Percentiles rank a stretch among this genome's conserved stretches.
These are phyloP conservation scores for Chalciporus sp. DNA, from an alignment of 1,284 basidiomycete genomes.

Conservation along the genomic window DNA sequence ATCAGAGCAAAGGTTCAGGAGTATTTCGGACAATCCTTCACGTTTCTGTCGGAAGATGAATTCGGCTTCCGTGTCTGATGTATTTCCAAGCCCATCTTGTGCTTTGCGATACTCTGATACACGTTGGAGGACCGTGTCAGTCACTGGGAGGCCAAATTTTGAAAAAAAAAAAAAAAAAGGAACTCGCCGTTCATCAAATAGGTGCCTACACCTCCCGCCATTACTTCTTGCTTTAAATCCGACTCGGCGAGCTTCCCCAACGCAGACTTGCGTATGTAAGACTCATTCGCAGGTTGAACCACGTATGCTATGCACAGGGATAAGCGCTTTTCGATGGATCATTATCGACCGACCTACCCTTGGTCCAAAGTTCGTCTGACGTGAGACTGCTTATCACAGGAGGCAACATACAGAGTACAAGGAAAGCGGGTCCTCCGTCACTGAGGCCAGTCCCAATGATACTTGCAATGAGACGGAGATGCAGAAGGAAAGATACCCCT, in stretches of 20 bases:
- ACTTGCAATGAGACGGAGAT: conserved; percentile 22
- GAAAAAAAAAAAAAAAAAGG: background rate
- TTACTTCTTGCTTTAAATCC: conserved; percentile 35
- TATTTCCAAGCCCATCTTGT: conserved; percentile 28
- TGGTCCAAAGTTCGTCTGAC: conserved; percentile 21
- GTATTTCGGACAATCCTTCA: conserved; percentile 19
- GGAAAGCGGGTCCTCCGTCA: conserved; percentile 23
- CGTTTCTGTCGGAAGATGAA: conserved; percentile 14
- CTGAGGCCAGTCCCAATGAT: conserved; percentile 16
- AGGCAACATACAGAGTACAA: conserved; percentile 24
- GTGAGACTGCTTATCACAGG: background rate
- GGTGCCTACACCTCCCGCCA: conserved; percentile 32
- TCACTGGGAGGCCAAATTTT: background rate
- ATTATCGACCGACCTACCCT: conserved; percentile 13
- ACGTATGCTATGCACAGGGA: conserved; percentile 19
- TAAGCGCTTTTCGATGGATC: background rate
- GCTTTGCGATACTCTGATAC: conserved; percentile 37
- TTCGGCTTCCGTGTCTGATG: conserved; percentile 25
- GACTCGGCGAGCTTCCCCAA: conserved; percentile 25
- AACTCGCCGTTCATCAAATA: conserved; percentile 35
- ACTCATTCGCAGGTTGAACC: conserved; percentile 14
- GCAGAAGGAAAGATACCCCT: conserved; percentile 24
- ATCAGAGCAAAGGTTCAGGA: conserved; percentile 27
- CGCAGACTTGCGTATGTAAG: conserved; percentile 31
- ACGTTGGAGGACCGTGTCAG: background rate